These are phyloP conservation scores for Hanseniaspora osmophila DNA, from an alignment of 805 yeast species.

Conservation along the genomic window DNA sequence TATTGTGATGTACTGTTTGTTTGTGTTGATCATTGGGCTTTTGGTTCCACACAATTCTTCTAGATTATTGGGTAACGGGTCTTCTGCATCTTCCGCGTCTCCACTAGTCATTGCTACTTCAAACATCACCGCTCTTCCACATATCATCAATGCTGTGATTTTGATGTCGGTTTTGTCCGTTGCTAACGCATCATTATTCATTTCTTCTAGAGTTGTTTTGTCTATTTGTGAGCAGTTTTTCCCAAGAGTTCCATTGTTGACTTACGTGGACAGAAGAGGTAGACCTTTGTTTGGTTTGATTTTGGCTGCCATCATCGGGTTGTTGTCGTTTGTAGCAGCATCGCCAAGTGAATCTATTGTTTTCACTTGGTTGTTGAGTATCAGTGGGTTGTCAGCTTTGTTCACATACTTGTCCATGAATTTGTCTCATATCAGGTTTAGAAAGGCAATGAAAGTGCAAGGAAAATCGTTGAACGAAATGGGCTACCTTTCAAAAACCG, in stretches of 20 bases:
- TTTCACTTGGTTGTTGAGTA: slow-evolving; percentile 46
- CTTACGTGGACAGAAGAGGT: slow-evolving; percentile 42
- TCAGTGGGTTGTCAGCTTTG: slow-evolving; percentile 42
- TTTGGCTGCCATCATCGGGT: slow-evolving; percentile 36
- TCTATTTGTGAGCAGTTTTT: slow-evolving; percentile 31
- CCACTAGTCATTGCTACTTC: slow-evolving; percentile 66
- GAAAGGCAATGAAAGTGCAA: slow-evolving; percentile 39
- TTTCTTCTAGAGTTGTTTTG: slow-evolving; percentile 37
- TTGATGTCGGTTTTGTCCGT: slow-evolving; percentile 45
- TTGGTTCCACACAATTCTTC: slow-evolving; percentile 45
- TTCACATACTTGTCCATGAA: slow-evolving; percentile 48
- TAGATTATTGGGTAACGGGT: slow-evolving; percentile 34
- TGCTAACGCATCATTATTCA: slow-evolving; percentile 44
- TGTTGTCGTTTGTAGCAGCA: slow-evolving; percentile 46
- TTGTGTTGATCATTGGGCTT: slow-evolving; percentile 40
- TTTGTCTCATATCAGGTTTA: slow-evolving; percentile 38
- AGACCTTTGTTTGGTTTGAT: slow-evolving; percentile 45
- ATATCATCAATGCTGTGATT: slow-evolving; percentile 51
- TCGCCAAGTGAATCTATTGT: slow-evolving; percentile 35
- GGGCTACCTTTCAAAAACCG: slow-evolving; percentile 36
- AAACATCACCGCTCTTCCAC: slow-evolving; percentile 44
- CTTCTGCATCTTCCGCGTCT: slow-evolving; percentile 45
- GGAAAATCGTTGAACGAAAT: slow-evolving; percentile 32
- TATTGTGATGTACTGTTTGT: slow-evolving; percentile 39
- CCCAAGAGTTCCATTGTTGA: slow-evolving; percentile 37